Evolutionary conservation across 2,329 filamentous ascomycete species (phyloP), one percentile per base, ranked within the genome.

Genomic region (Verticillium isaacii): DNA sequence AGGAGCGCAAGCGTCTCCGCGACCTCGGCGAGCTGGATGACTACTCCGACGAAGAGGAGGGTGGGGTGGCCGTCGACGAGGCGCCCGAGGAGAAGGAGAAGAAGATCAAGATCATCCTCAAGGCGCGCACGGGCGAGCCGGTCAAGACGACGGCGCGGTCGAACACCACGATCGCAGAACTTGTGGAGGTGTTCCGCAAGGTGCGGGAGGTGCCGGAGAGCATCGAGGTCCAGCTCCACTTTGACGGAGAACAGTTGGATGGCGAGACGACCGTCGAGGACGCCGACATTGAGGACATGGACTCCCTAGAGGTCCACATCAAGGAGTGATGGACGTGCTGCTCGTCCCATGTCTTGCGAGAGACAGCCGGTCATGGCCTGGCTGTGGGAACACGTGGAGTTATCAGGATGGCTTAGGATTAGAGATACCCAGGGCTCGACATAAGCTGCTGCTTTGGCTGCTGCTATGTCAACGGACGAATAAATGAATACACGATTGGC

Each of bases 191-290:
- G 3, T 94, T 90, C 71, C 82, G 85, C 58, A 77, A 78, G 41
- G 77, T 81, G 66, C 80, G 83, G 34, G 68, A 77, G 0, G 72
- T 93, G 19, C 73, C 76, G 0, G 70, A 76, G 1, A 80, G 82
- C 5, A 82, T 80, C 66, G 73, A 80, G 0, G 76, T 95, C 3
- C 80, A 82, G 41, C 77, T 96, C 12, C 79, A 82, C 66, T 93
- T 92, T 73, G 92, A 96, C 67, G 92, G 92, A 15, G 91, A 93
- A 58, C 77, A 78, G 56, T 76, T 96, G 32, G 84, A 88, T 15
- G 82, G 84, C 19, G 79, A 85, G 1, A 76, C 78, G 34, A 84
- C 81, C 2, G 80, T 95, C 56, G 79, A 80, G 55, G 86, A 90
- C 39, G 83, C 87, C 2, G 92, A 92, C 19, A 85, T 96, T 50